Base-by-base conservation (phyloP, 352 stramenopile species). In the Globisporangium solare region DNA sequence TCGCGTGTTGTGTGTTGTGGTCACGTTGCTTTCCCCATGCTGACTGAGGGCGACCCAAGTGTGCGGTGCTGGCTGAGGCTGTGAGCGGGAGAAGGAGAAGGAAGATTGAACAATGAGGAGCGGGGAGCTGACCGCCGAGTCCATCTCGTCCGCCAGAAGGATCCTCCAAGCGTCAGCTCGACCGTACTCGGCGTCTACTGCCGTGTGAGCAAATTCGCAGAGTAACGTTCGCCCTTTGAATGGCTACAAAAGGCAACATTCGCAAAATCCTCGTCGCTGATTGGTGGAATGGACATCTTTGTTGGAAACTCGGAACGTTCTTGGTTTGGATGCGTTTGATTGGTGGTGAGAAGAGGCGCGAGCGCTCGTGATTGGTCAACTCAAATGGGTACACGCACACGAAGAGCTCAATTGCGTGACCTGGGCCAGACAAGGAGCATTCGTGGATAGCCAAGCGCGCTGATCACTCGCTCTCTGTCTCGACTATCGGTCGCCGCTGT, bases 1-100 rank as follows among this genome's bases (percentile, higher is more conserved):
- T n/a, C 20, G 50, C 15, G 50, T 12, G 20, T 39, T n/a, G n/a
- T n/a, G n/a, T n/a, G n/a, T n/a, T n/a, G 39, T 47, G 31, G 32
- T 56, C 32, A 56, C 14, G 37, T 32, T 47, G 37, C n/a, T n/a
- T 56, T 56, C 22, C 50, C 50, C 50, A 56, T 56, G 17, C 39
- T 18, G 15, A 41, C 39, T 17, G 13, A 22, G 5, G 5, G 10
- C 27, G 5, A 35, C 27, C 8, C 18, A 22, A 39, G 24, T 46
- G 21, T 39, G 15, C 15, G n/a, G n/a, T n/a, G n/a, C 2, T 39
- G 15, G 50, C 31, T 6, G 32, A 3, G 8, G 18, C 31, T 35
- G 18, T 21, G 50, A 35, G n/a, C 31, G 2, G n/a, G 24, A 40
- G 32, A 27, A 21, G n/a, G 24, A 40, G 32, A 27, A 21, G 18